These are phyloP conservation scores for Fusarium irregulare DNA, from an alignment of 2,329 filamentous ascomycete genomes.

Conservation along the genomic window DNA sequence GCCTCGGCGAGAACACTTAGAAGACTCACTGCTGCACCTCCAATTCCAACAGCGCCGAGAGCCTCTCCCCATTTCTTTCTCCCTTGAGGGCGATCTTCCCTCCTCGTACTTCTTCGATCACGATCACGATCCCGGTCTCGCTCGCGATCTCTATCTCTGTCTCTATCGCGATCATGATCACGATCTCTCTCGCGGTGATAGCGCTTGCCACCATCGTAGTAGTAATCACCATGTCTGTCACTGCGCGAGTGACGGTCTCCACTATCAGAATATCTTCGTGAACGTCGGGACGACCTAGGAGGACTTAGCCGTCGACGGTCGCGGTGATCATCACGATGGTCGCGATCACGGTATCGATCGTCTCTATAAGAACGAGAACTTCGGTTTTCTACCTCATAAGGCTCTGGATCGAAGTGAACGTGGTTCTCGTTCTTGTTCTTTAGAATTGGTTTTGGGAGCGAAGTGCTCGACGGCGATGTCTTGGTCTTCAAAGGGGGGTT, in stretches of 20 bases:
- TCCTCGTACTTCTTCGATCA: conserved; percentile 53
- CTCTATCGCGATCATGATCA: conserved; percentile 42
- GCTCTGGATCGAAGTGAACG: conserved; percentile 64
- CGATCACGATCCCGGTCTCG: conserved; percentile 50
- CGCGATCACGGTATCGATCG: conserved; percentile 49
- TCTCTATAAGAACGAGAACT: conserved; percentile 48
- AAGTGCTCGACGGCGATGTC: conserved; percentile 51
- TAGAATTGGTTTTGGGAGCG: conserved; percentile 67
- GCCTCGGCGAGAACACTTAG: conserved; percentile 69
- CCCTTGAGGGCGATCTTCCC: conserved; percentile 53
- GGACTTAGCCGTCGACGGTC: conserved; percentile 36
- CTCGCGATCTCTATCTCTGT: conserved; percentile 41
- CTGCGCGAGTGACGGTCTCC: conserved; percentile 41
- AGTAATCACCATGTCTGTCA: conserved; percentile 52
- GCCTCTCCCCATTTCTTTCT: conserved; percentile 65
- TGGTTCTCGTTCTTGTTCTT: conserved; percentile 70
- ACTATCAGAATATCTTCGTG: conserved; percentile 46
- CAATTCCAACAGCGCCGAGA: conserved; percentile 68
- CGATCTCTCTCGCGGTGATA: conserved; percentile 54
- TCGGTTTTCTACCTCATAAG: conserved; percentile 56
- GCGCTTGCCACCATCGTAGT: conserved; percentile 50
- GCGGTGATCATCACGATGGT: conserved; percentile 42
- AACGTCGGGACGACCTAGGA: conserved; percentile 38
- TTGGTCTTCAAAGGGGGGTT: conserved; percentile 50
- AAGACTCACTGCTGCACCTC: conserved; percentile 69